phyloP scores from a whole-genome alignment of 768 basidiomycete species.

The Candolleomyces aberdarensis region DNA sequence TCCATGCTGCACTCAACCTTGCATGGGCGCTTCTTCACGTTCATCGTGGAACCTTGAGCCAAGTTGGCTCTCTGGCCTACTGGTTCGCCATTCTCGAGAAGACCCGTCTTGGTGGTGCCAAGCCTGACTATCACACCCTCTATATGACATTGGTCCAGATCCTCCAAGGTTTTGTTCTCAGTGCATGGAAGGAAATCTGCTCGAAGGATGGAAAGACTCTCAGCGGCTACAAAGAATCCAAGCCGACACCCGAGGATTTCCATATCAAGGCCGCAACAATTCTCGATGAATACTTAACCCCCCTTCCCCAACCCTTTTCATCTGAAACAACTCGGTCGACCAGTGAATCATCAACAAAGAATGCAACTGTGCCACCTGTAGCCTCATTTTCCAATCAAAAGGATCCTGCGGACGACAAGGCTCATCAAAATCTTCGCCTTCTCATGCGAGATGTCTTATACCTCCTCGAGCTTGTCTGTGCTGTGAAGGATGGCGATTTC shows the following conservation, averaged over 20 bases:
- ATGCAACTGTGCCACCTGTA: not conserved
- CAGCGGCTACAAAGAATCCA: not conserved
- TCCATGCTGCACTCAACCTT: constrained; percentile 23
- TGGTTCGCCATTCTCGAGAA: constrained; percentile 24
- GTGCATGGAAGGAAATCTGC: constrained; percentile 19
- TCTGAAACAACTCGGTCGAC: not conserved
- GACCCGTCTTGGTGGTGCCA: constrained; percentile 17
- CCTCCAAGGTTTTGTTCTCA: constrained; percentile 20
- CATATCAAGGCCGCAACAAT: not conserved
- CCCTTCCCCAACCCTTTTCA: not conserved
- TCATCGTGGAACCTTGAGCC: constrained; percentile 19
- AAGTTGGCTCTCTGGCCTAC: constrained; percentile 18
- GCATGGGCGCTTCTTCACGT: constrained; percentile 20
- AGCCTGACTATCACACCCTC: constrained; percentile 30
- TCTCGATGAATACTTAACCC: not conserved
- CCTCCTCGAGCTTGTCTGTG: not conserved
- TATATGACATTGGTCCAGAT: constrained; percentile 18
- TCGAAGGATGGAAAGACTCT: not conserved
- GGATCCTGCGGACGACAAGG: not conserved
- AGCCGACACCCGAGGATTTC: not conserved
- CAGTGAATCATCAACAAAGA: not conserved
- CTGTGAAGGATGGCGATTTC: constrained; percentile 1
- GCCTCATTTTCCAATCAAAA: not conserved
- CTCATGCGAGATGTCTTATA: not conserved
- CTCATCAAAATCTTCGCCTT: not conserved